These are phyloP conservation scores for Epichloe typhina DNA, from an alignment of 2,329 filamentous ascomycete species.

Conservation along the genomic window DNA sequence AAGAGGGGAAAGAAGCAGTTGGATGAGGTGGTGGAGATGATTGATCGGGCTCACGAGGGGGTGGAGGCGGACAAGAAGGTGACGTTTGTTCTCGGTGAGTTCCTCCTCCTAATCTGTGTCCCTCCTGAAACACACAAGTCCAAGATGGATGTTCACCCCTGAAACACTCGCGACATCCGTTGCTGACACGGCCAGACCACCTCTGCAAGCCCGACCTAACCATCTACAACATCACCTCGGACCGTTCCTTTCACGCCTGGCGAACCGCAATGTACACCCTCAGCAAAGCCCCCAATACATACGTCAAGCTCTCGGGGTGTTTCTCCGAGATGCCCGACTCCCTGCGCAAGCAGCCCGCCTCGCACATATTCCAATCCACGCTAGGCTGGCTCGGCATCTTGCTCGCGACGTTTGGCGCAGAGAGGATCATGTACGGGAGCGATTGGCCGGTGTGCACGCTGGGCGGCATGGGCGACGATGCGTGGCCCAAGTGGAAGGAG, in stretches of 20 bases:
- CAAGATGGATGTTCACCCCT: no score
- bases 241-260: conserved; percentile 55
- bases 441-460: conserved; percentile 90
- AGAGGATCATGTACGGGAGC: conserved; percentile 75
- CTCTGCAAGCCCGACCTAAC: conserved; percentile 76
- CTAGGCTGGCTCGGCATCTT: conserved; percentile 61
- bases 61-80: conserved; percentile 47
- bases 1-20: conserved; percentile 62
- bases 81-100: conserved; percentile 57
- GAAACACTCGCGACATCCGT: no score
- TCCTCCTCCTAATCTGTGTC: no score
- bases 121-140: no score
- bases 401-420: conserved; percentile 57
- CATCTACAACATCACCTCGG: conserved; percentile 41
- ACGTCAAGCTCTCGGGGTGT: conserved; percentile 82
- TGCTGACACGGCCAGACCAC: conserved; percentile 46
- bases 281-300: conserved; percentile 50
- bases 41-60: conserved; percentile 50
- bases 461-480: conserved; percentile 27
- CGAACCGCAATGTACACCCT: conserved; percentile 54
- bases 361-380: conserved; percentile 49
- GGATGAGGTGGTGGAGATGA: conserved; percentile 57
- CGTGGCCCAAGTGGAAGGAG: conserved; percentile 65
- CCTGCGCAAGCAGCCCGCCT: conserved; percentile 32
- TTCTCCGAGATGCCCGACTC: conserved; percentile 64